These are phyloP conservation scores for Camellia granthamiana DNA, from an alignment of 148 eudicot genomes.

Conservation along the genomic window DNA sequence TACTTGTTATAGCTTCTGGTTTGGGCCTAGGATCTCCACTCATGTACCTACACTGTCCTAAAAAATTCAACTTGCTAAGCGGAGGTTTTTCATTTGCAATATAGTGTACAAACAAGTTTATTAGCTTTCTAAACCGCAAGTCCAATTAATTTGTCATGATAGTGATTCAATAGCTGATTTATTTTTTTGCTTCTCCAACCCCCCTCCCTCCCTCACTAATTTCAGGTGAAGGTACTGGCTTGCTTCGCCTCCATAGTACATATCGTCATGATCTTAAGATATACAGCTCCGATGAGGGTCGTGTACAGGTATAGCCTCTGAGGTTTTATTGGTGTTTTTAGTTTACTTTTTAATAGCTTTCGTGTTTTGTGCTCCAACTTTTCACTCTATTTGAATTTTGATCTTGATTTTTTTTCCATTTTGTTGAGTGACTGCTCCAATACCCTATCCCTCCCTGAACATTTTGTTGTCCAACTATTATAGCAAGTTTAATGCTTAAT, in stretches of 20 bases:
- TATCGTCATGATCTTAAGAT: constrained; percentile 98
- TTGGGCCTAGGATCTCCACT: neutral
- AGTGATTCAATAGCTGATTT: neutral
- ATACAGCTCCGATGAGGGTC: constrained; percentile 99
- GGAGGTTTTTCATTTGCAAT: neutral
- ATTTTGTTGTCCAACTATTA: neutral
- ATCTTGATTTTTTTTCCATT: neutral
- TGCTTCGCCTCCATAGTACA: constrained; percentile 97
- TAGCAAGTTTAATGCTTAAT: neutral
- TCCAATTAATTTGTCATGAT: too few relatives aligned
- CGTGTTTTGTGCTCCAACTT: constrained; percentile 1
- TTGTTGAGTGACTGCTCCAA: neutral
- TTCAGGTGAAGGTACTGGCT: constrained; percentile 98
- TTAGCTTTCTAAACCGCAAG: too few relatives aligned
- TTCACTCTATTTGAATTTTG: neutral
- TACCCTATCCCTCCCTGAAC: neutral
- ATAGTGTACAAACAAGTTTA: too few relatives aligned
- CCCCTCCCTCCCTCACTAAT: neutral
- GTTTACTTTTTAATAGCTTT: neutral
- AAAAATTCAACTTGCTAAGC: too few relatives aligned
- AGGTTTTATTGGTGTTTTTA: neutral
- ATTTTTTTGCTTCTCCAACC: neutral
- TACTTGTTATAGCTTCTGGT: neutral
- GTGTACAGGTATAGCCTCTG: constrained; percentile 69
- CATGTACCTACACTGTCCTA: too few relatives aligned